Conservation (phyloP, 2,329 filamentous ascomycete species). For the Arthroderma sp. region DNA sequence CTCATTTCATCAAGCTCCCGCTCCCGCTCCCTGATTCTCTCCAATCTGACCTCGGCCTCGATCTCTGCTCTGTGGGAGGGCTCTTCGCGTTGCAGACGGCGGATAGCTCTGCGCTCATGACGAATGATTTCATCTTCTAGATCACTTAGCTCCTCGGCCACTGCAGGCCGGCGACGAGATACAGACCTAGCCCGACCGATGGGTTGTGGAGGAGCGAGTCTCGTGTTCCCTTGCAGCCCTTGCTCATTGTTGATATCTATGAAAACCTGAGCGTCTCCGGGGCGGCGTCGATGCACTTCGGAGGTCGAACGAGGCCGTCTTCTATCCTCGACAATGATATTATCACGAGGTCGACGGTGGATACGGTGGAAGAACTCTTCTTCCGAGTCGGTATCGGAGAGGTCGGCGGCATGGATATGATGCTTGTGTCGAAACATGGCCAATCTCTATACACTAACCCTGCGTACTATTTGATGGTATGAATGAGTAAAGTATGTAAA, state of each 20-base stretch:
- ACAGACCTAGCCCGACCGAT: constrained; percentile 5
- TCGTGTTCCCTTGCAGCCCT: background rate
- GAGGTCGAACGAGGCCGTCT: constrained; percentile 27
- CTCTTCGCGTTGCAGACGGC: background rate
- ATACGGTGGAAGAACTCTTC: constrained; percentile 5
- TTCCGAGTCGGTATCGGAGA: constrained; percentile 5
- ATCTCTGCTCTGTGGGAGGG: background rate
- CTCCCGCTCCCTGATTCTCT: background rate
- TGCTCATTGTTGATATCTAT: constrained; percentile 27
- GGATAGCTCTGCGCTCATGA: background rate
- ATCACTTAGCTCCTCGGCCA: constrained; percentile 16
- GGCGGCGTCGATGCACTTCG: constrained; percentile 17
- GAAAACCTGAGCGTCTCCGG: constrained; percentile 19
- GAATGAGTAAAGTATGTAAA: no score
- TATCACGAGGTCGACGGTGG: constrained; percentile 18
- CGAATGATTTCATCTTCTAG: constrained; percentile 13
- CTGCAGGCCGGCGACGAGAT: background rate
- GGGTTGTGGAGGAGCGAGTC: background rate
- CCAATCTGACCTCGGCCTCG: background rate
- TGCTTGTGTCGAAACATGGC: background rate
- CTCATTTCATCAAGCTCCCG: background rate
- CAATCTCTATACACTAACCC: background rate
- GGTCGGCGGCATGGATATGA: background rate
- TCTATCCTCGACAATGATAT: constrained; percentile 14
- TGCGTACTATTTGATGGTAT: no score